Evolutionary conservation across 2,329 filamentous ascomycete genomes (phyloP), one percentile per base, ranked within the genome.

Genomic region (Parascedosporium putredinis): DNA sequence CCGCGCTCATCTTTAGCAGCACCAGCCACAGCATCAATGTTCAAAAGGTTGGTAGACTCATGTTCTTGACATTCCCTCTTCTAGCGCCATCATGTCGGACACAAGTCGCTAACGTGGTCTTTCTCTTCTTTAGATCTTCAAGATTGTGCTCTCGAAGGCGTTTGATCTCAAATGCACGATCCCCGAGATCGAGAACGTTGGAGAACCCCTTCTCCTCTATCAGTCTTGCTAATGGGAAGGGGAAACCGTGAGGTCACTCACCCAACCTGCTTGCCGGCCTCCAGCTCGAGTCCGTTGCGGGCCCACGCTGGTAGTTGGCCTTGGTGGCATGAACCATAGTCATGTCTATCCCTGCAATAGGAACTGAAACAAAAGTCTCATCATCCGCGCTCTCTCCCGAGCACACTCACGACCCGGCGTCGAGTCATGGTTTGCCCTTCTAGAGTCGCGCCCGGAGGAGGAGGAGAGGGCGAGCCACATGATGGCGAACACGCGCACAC

Each of bases 41-140:
- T 55, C 93, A 98, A 70, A 98, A 81, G 85, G 91, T 95, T 64
- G 45, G 67, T 20, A 42, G 23, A 5, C 4, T 8, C 34, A 29
- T 22, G 2, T n/a, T 14, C 33, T 6, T 7, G 2, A 9, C 23
- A 48, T 5, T 2, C 12, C 20, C 20, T 42, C n/a, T 12, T 29
- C 42, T 45, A 54, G 54, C 24, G 4, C 8, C 40, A 10, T 40
- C 18, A 27, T n/a, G n/a, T n/a, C n/a, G n/a, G n/a, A n/a, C n/a
- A n/a, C n/a, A n/a, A n/a, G n/a, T n/a, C n/a, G n/a, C n/a, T n/a
- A n/a, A n/a, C n/a, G n/a, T n/a, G n/a, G n/a, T n/a, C n/a, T n/a
- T n/a, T n/a, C n/a, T n/a, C n/a, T n/a, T n/a, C n/a, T n/a, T n/a
- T 60, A 97, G 91, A 98, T 98, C 63, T 98, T 98, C 80, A 98